A percentile compares a stretch with the other conserved stretches of the same genome.
phyloP scores from a whole-genome alignment of 768 basidiomycete species.

The Boletus rufocinnamomeus region DNA sequence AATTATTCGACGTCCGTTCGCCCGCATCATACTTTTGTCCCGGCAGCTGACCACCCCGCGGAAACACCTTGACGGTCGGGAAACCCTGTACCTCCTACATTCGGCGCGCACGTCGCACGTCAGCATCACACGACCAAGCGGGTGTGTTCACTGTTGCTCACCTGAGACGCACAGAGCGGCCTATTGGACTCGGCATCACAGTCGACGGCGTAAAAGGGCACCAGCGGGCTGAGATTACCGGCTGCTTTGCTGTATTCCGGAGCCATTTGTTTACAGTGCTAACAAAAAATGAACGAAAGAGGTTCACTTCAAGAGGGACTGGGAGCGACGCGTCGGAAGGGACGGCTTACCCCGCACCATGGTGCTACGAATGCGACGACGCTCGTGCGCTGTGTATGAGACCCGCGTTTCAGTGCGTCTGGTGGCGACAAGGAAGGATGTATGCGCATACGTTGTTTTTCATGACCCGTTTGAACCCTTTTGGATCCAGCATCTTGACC shows the following conservation, averaged over 20 bases:
- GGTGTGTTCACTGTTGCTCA: too few species aligned
- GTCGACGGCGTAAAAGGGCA: conserved; percentile 92
- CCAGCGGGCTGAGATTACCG: conserved; percentile 70
- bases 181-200: conserved; percentile 86
- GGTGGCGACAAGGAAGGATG: not conserved
- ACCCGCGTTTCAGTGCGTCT: not conserved
- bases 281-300: too few species aligned
- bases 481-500: conserved; percentile 75
- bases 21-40: conserved; percentile 65
- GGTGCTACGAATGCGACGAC: conserved; percentile 93
- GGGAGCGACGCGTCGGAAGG: not conserved
- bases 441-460: conserved; percentile 64
- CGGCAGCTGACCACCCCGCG: conserved; percentile 64
- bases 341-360: conserved; percentile 79
- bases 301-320: not conserved
- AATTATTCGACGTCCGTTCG: conserved; percentile 68
- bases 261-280: conserved; percentile 82
- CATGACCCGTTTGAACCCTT: conserved; percentile 70
- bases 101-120: not conserved
- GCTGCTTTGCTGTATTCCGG: conserved; percentile 89
- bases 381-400: conserved; percentile 56
- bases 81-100: conserved; percentile 79
- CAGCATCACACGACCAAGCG: too few species aligned
- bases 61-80: conserved; percentile 92
- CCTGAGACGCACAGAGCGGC: conserved; percentile 79